phyloP scores from a whole-genome alignment of 169 alveolate genomes.

The Prorocentrum cordatum region DNA sequence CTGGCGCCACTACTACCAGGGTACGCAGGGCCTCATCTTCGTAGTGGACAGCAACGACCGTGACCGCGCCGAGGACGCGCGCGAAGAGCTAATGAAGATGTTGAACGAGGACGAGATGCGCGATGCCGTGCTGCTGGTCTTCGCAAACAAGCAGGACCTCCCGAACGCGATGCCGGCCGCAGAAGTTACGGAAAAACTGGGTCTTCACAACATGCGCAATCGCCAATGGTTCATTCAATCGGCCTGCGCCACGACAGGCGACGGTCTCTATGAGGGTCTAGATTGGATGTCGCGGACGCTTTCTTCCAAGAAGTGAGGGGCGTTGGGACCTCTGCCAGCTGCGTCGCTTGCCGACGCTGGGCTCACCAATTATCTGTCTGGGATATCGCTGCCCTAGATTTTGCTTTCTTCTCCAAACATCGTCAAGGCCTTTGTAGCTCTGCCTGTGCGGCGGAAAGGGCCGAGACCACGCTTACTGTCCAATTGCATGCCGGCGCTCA shows the following conservation, averaged over 20 bases:
- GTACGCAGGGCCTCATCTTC: slow-evolving; percentile 92
- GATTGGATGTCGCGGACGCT: slow-evolving; percentile 87
- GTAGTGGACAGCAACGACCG: slow-evolving; percentile 96
- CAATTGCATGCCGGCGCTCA: too few species aligned
- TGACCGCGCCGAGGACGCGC: slow-evolving; percentile 88
- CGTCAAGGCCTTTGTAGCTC: too few species aligned
- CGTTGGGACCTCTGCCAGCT: too few species aligned
- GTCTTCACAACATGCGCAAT: slow-evolving; percentile 82
- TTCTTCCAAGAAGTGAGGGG: neutral
- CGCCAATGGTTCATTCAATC: slow-evolving; percentile 88
- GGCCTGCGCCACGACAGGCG: slow-evolving; percentile 97
- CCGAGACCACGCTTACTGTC: too few species aligned
- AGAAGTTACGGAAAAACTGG: slow-evolving; percentile 86
- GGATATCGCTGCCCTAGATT: too few species aligned
- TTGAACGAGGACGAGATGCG: slow-evolving; percentile 87
- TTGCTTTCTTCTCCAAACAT: too few species aligned
- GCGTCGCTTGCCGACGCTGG: too few species aligned
- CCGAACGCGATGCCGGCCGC: slow-evolving; percentile 28
- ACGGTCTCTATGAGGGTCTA: slow-evolving; percentile 96
- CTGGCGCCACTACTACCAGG: slow-evolving; percentile 93
- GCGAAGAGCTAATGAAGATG: slow-evolving; percentile 77
- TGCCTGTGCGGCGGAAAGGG: too few species aligned
- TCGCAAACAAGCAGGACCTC: slow-evolving; percentile 97
- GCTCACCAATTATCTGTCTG: too few species aligned
- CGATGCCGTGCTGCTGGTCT: slow-evolving; percentile 92